These are phyloP conservation scores for Lepidium didymum DNA, from an alignment of 345 rosid species.

Conservation along the genomic window DNA sequence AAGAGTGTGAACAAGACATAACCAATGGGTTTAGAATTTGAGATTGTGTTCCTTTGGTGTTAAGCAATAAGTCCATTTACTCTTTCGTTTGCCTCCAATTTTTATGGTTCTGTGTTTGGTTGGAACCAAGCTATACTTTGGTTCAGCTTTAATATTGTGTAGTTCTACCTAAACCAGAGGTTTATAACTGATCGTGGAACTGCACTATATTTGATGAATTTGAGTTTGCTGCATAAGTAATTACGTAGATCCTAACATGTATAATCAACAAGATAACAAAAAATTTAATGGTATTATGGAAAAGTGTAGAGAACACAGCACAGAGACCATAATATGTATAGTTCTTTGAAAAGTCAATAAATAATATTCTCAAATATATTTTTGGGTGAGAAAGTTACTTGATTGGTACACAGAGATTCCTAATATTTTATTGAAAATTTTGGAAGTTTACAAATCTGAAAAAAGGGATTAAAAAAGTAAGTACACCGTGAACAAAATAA, in stretches of 20 bases:
- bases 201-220: background rate
- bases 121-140: background rate
- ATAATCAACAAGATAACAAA: background rate
- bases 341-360: no score
- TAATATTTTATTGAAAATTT: background rate
- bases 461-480: background rate
- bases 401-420: background rate
- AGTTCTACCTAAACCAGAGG: background rate
- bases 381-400: background rate
- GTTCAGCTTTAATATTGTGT: background rate
- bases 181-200: background rate
- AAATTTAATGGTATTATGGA: no score
- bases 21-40: background rate
- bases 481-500: background rate
- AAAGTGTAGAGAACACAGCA: no score
- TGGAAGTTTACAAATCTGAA: background rate
- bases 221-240: background rate
- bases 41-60: conserved; percentile 1
- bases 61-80: background rate
- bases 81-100: background rate
- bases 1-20: background rate
- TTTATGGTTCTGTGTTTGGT: background rate
- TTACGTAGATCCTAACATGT: background rate
- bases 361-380: background rate
- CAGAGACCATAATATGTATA: no score